Conservation (phyloP, 1,284 basidiomycete species). For the Rhodotorula sp. region DNA sequence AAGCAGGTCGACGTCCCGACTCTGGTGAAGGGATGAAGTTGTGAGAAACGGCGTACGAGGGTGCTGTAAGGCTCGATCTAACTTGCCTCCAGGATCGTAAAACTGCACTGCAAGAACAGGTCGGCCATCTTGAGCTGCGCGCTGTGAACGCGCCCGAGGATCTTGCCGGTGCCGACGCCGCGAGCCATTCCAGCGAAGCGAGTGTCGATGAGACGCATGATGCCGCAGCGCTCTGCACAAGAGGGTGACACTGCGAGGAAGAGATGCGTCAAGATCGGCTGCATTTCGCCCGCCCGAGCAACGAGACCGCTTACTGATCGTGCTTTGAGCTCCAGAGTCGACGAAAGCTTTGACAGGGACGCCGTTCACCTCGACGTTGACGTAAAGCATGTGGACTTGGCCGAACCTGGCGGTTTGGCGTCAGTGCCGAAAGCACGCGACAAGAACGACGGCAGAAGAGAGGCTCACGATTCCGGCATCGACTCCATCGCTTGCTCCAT, state of each 20-base stretch:
- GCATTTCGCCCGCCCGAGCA: background rate
- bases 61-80: too few relatives aligned
- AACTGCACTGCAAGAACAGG: constrained; percentile 81
- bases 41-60: too few relatives aligned
- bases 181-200: constrained; percentile 85
- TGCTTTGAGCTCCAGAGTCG: constrained; percentile 93
- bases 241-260: constrained; percentile 77
- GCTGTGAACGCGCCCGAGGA: constrained; percentile 89
- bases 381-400: constrained; percentile 90
- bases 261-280: constrained; percentile 1
- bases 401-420: constrained; percentile 63
- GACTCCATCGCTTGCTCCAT: constrained; percentile 82
- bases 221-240: constrained; percentile 87
- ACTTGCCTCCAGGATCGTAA: constrained; percentile 87
- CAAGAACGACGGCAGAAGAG: too few relatives aligned
- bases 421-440: background rate
- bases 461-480: constrained; percentile 52
- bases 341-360: constrained; percentile 92
- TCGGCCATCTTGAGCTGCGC: constrained; percentile 82
- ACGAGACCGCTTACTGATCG: constrained; percentile 72
- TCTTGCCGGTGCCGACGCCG: constrained; percentile 95
- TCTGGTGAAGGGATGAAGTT: constrained; percentile 54
- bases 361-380: constrained; percentile 83
- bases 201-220: constrained; percentile 89
- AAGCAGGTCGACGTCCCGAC: constrained; percentile 84